phyloP scores from a whole-genome alignment of 1,284 basidiomycete genomes.

The Austroboletus rostrupii region DNA sequence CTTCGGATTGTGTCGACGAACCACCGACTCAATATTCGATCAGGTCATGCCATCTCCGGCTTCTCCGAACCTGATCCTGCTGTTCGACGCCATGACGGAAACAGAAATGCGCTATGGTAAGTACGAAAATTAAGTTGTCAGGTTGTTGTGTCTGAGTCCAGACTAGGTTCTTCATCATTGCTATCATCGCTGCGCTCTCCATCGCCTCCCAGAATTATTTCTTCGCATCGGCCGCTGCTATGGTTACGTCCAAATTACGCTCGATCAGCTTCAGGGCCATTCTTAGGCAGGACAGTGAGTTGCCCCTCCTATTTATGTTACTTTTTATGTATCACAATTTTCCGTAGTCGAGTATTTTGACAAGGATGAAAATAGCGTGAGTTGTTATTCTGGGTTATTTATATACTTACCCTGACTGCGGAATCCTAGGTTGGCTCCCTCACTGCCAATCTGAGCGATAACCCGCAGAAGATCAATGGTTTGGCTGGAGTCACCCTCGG shows the following conservation, averaged over 20 bases:
- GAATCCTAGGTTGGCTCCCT: constrained; percentile 67
- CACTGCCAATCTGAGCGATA: constrained; percentile 79
- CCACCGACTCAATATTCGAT: constrained; percentile 2
- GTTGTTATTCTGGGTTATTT: constrained; percentile 19
- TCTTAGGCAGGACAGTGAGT: constrained; percentile 77
- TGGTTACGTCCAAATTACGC: constrained; percentile 66
- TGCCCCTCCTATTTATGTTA: not conserved
- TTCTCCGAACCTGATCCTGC: constrained; percentile 50
- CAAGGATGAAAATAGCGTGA: constrained; percentile 72
- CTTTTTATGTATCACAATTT: constrained; percentile 1
- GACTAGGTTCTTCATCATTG: constrained; percentile 78
- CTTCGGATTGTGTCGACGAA: not conserved
- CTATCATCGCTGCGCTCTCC: constrained; percentile 60
- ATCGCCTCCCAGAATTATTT: constrained; percentile 67
- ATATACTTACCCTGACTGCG: not conserved
- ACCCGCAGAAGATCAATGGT: constrained; percentile 90
- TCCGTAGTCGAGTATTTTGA: constrained; percentile 80
- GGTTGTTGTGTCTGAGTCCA: constrained; percentile 4
- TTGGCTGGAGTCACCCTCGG: constrained; percentile 88
- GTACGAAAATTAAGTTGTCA: not conserved
- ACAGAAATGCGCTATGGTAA: constrained; percentile 68
- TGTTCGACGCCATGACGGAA: constrained; percentile 50
- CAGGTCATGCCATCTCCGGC: constrained; percentile 57
- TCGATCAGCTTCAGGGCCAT: constrained; percentile 71
- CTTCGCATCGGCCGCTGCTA: constrained; percentile 66